Evolutionary conservation across 805 yeast genomes (phyloP).

Genomic region (Torulaspora franciscae): DNA sequence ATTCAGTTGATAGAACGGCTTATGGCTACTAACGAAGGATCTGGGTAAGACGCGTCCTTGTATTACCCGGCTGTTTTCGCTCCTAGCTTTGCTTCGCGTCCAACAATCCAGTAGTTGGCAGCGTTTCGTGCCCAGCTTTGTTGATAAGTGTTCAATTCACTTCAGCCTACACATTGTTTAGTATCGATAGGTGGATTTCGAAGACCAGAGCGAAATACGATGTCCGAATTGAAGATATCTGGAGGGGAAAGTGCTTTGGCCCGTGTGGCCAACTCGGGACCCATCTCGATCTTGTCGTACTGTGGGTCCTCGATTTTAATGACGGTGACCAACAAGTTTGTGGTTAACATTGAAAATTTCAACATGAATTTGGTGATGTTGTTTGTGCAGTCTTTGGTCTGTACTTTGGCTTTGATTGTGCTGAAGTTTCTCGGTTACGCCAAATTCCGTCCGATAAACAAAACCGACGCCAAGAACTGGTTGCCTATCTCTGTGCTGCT

Average conservation of each 20-base stretch:
- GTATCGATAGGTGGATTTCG: not conserved
- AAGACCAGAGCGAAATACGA: constrained; percentile 6
- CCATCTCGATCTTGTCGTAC: constrained; percentile 71
- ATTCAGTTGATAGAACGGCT: too few species aligned
- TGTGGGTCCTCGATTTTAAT: constrained; percentile 92
- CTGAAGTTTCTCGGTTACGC: constrained; percentile 72
- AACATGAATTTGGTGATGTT: constrained; percentile 83
- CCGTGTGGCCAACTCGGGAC: constrained; percentile 43
- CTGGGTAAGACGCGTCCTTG: not conserved
- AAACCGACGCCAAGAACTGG: constrained; percentile 91
- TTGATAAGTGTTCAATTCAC: not conserved
- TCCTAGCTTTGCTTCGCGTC: not conserved
- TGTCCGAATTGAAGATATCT: constrained; percentile 33
- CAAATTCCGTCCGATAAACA: constrained; percentile 80
- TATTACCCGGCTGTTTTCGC: not conserved
- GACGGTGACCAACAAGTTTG: constrained; percentile 97
- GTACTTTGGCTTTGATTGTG: constrained; percentile 66
- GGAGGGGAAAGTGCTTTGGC: constrained; percentile 23
- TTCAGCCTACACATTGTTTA: not conserved
- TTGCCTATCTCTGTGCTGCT: constrained; percentile 86
- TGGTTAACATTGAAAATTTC: constrained; percentile 64
- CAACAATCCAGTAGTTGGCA: not conserved
- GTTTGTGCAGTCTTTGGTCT: constrained; percentile 84
- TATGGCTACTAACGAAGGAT: not conserved
- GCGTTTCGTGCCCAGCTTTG: not conserved